Evolutionary conservation across 805 yeast species (phyloP).

Genomic region (Sugiyamaella qingdaonensis): DNA sequence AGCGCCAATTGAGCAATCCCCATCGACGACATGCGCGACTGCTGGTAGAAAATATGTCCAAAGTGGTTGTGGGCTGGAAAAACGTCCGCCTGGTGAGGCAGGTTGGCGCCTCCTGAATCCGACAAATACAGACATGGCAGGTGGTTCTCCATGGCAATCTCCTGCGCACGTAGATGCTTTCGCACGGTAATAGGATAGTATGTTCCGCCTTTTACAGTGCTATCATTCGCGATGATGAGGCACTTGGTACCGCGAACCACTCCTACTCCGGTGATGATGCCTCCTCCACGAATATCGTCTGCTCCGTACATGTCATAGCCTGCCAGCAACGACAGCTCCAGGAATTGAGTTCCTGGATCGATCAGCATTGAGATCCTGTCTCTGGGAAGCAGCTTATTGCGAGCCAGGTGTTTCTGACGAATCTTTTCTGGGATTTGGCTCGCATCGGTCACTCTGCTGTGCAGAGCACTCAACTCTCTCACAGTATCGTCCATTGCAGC

Average conservation of each 20-base stretch:
- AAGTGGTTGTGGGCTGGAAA: conserved; percentile 34
- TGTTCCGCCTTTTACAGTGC: conserved; percentile 34
- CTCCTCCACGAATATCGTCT: conserved; percentile 32
- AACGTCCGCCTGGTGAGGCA: conserved; percentile 34
- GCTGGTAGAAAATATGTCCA: conserved; percentile 33
- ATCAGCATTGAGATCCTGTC: conserved; percentile 29
- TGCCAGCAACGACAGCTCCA: conserved; percentile 30
- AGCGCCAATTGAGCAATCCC: conserved; percentile 32
- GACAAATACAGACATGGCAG: conserved; percentile 31
- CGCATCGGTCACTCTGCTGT: conserved; percentile 20
- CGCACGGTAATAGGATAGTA: conserved; percentile 34
- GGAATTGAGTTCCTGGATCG: conserved; percentile 30
- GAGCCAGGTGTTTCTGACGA: conserved; percentile 25
- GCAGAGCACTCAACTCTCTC: conserved; percentile 19
- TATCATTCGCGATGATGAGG: conserved; percentile 31
- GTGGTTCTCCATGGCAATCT: conserved; percentile 30
- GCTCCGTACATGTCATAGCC: conserved; percentile 30
- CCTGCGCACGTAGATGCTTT: conserved; percentile 33
- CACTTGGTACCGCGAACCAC: conserved; percentile 29
- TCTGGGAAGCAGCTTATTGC: conserved; percentile 30
- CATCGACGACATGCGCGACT: conserved; percentile 29
- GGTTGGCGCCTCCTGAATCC: conserved; percentile 34
- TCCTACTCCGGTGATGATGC: conserved; percentile 33
- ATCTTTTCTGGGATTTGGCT: conserved; percentile 28
- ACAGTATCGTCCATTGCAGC: conserved; percentile 21